These are phyloP conservation scores for Canna indica DNA, from an alignment of 176 grass and related monocot species.

Conservation along the genomic window DNA sequence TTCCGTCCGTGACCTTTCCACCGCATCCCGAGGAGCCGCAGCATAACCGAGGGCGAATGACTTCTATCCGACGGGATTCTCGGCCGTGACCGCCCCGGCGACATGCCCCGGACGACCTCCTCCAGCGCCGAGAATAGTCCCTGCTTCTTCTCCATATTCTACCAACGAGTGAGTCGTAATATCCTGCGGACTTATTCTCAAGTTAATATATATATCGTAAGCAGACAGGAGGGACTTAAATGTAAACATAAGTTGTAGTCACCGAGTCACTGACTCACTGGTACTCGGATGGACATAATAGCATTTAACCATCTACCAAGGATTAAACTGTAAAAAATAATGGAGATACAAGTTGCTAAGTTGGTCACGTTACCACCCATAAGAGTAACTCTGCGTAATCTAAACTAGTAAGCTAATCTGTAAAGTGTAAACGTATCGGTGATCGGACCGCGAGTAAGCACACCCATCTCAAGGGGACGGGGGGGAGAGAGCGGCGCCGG, in stretches of 20 bases:
- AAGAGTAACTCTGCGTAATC: too few relatives aligned
- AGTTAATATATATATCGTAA: not conserved
- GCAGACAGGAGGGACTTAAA: not conserved
- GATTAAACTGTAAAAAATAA: too few relatives aligned
- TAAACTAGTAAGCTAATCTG: too few relatives aligned
- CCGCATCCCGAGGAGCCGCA: conserved; percentile 14
- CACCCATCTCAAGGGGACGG: not conserved
- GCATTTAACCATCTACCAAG: too few relatives aligned
- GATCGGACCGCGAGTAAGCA: not conserved
- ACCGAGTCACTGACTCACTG: too few relatives aligned
- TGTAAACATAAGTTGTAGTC: too few relatives aligned
- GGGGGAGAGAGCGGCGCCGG: too few relatives aligned
- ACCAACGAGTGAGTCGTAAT: not conserved
- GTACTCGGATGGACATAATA: too few relatives aligned
- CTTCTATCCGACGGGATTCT: conserved; percentile 29
- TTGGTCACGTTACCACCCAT: too few relatives aligned
- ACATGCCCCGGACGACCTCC: conserved; percentile 49
- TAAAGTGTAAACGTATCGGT: not conserved
- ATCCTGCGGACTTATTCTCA: not conserved
- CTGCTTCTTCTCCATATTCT: conserved; percentile 55
- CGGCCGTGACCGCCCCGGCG: conserved; percentile 43
- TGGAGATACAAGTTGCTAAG: too few relatives aligned
- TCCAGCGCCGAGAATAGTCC: conserved; percentile 68
- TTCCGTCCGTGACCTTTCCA: conserved; percentile 13
- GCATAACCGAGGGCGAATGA: conserved; percentile 21